Percentiles rank a stretch among this genome's conserved stretches.
phyloP scores from a whole-genome alignment of 2,329 filamentous ascomycete genomes.

The Grosmannia serpens region DNA sequence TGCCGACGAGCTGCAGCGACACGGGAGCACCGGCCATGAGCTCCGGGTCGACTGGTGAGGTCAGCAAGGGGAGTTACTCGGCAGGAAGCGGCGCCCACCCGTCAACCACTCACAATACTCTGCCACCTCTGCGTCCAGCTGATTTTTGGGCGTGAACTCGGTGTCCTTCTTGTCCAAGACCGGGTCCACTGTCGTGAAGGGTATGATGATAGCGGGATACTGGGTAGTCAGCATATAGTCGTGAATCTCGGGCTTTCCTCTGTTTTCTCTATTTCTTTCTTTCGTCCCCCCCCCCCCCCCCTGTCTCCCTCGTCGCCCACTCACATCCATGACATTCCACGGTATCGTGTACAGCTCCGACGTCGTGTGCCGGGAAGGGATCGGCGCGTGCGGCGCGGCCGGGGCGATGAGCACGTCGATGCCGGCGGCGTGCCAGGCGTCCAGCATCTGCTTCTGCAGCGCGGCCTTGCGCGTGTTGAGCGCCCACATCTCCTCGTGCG shows the following conservation, averaged over 20 bases:
- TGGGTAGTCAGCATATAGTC: neutral
- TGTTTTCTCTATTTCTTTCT: neutral
- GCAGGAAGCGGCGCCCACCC: neutral
- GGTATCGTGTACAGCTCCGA: slow-evolving; percentile 11
- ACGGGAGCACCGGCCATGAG: slow-evolving; percentile 7
- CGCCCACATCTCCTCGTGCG: slow-evolving; percentile 11
- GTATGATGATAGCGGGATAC: slow-evolving; percentile 10
- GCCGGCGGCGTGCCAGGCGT: slow-evolving; percentile 9
- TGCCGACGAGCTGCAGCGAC: slow-evolving; percentile 7
- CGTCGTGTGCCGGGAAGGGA: neutral
- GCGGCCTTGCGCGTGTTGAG: slow-evolving; percentile 9
- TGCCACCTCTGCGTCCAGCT: slow-evolving; percentile 8
- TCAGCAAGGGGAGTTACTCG: slow-evolving; percentile 1
- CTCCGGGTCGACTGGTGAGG: slow-evolving; percentile 6
- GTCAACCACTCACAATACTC: slow-evolving; percentile 5
- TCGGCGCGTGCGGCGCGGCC: slow-evolving; percentile 8
- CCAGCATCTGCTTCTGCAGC: slow-evolving; percentile 12
- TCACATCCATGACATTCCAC: slow-evolving; percentile 11
- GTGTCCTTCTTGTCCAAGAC: slow-evolving; percentile 1
- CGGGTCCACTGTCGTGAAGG: slow-evolving; percentile 8
- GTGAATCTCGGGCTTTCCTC: neutral
- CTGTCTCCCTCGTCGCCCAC: no score
- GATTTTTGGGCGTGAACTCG: slow-evolving; percentile 3
- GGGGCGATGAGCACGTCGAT: slow-evolving; percentile 11
- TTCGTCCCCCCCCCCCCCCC: neutral